Percentiles rank a stretch among this genome's conserved stretches.
Evolutionary conservation across 768 basidiomycete genomes (phyloP).

Genomic region (Russula sp.): DNA sequence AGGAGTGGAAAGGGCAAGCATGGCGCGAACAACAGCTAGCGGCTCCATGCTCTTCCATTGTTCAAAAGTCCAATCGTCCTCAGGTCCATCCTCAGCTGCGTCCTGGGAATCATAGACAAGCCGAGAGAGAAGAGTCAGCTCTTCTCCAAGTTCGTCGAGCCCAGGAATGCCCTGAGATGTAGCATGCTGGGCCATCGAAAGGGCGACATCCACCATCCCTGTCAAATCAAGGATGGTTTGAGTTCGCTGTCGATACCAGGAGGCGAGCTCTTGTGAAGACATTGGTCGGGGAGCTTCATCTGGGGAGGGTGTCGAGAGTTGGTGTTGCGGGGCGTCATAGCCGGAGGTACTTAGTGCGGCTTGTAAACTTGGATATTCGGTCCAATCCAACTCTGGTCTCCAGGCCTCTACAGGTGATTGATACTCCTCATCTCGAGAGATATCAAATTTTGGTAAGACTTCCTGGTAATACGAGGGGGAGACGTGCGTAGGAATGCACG

Average conservation of each 20-base stretch:
- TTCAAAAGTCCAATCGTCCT: constrained; percentile 68
- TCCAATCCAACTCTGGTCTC: constrained; percentile 52
- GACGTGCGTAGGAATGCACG: constrained; percentile 66
- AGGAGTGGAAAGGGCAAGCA: constrained; percentile 65
- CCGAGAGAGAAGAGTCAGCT: constrained; percentile 77
- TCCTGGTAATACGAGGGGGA: constrained; percentile 54
- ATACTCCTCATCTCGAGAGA: constrained; percentile 39
- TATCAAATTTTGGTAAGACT: constrained; percentile 58
- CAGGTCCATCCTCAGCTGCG: constrained; percentile 34
- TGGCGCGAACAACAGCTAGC: constrained; percentile 58
- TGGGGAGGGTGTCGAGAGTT: neutral
- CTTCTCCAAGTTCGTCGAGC: constrained; percentile 86
- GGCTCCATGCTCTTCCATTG: constrained; percentile 69
- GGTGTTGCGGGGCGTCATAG: neutral
- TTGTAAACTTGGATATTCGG: constrained; percentile 42
- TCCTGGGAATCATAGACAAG: constrained; percentile 78
- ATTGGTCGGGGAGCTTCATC: constrained; percentile 30
- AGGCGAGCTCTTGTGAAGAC: constrained; percentile 43
- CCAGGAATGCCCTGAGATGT: constrained; percentile 70
- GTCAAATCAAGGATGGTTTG: constrained; percentile 51
- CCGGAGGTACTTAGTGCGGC: constrained; percentile 33
- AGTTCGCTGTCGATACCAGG: constrained; percentile 72
- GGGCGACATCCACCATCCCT: constrained; percentile 73
- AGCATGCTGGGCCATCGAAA: constrained; percentile 77
- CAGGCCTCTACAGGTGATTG: constrained; percentile 31